Conservation (phyloP, 495 filamentous ascomycete genomes). For the Penicillium cinerascens region DNA sequence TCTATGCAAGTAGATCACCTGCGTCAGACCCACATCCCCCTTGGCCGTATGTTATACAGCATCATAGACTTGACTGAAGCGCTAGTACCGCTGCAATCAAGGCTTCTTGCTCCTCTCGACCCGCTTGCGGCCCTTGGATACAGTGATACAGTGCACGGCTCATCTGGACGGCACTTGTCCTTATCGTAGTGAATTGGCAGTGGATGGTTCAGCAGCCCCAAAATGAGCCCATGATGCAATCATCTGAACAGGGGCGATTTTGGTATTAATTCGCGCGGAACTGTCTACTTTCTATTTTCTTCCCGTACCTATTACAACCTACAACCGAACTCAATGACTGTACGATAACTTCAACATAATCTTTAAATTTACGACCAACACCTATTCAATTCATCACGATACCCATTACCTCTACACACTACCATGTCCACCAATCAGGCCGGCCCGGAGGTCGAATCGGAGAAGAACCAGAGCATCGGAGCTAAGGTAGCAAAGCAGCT, state of each 20-base stretch:
- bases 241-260: background rate
- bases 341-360: constrained; percentile 10
- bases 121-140: constrained; percentile 10
- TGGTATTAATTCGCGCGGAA: constrained; percentile 13
- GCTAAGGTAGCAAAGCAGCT: constrained; percentile 16
- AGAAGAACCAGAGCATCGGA: constrained; percentile 16
- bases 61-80: constrained; percentile 25
- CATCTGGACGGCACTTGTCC: background rate
- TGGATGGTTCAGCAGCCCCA: constrained; percentile 1
- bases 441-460: constrained; percentile 3
- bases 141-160: constrained; percentile 4
- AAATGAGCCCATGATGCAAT: constrained; percentile 27
- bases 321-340: constrained; percentile 20
- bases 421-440: constrained; percentile 21
- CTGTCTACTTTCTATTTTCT: background rate
- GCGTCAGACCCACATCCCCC: constrained; percentile 12
- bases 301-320: constrained; percentile 7
- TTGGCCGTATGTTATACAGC: constrained; percentile 5
- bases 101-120: constrained; percentile 2
- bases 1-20: constrained; percentile 13
- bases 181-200: background rate
- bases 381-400: background rate
- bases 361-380: constrained; percentile 10
- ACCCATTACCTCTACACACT: background rate
- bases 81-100: constrained; percentile 10